phyloP scores from a whole-genome alignment of 768 basidiomycete species.

The Macrolepiota dolichaula region DNA sequence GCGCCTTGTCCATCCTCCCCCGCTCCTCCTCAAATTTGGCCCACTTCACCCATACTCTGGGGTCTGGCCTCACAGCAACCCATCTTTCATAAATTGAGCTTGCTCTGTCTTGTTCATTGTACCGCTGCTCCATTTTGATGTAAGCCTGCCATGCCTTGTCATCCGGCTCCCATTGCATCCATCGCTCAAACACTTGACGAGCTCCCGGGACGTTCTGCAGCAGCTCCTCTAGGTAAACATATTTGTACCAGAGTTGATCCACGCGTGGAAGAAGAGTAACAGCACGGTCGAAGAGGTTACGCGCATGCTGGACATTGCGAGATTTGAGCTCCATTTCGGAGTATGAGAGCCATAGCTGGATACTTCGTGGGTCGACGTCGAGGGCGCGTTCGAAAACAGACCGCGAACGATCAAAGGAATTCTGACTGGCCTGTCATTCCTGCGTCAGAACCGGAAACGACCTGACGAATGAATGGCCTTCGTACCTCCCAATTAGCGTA shows the following conservation, averaged over 20 bases:
- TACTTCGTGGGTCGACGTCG: slow-evolving; percentile 88
- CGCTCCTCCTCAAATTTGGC: slow-evolving; percentile 87
- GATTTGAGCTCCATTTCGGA: slow-evolving; percentile 98
- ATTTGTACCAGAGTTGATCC: slow-evolving; percentile 99
- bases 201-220: slow-evolving; percentile 95
- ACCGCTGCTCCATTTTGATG: slow-evolving; percentile 95
- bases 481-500: slow-evolving; percentile 84
- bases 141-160: slow-evolving; percentile 99
- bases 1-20: slow-evolving; percentile 66
- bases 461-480: background rate
- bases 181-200: slow-evolving; percentile 96
- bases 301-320: slow-evolving; percentile 94
- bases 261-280: slow-evolving; percentile 95
- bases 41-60: slow-evolving; percentile 81
- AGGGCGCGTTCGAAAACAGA: slow-evolving; percentile 96
- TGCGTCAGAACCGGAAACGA: background rate
- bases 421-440: slow-evolving; percentile 78
- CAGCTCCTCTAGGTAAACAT: slow-evolving; percentile 96
- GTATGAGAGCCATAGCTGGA: slow-evolving; percentile 92
- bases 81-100: slow-evolving; percentile 92
- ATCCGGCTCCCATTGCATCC: slow-evolving; percentile 99
- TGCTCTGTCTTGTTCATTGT: slow-evolving; percentile 87
- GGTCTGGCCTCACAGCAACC: slow-evolving; percentile 74
- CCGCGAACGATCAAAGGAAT: slow-evolving; percentile 91
- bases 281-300: slow-evolving; percentile 95